Conservation (phyloP, 2,329 filamentous ascomycete species). For the Diaporthe sp. region DNA sequence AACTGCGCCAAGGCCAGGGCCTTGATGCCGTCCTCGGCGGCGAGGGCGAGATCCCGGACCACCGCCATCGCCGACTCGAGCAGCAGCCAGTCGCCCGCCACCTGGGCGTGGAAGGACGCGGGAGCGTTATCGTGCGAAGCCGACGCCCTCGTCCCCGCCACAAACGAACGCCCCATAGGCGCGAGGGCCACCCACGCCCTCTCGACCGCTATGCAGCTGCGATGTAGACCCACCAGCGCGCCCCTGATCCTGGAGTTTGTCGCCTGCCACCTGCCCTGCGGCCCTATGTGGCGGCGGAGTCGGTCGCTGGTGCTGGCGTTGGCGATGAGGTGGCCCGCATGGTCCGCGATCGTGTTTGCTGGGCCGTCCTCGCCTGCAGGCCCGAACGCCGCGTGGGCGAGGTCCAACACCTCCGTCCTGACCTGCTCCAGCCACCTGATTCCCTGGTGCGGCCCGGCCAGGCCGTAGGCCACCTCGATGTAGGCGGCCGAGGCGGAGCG, state of each 20-base stretch:
- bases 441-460: background rate
- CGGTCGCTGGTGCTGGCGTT: slow-evolving; percentile 3
- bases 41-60: background rate
- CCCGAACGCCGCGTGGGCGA: background rate
- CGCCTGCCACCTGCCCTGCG: background rate
- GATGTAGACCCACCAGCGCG: background rate
- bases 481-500: background rate
- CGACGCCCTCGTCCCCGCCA: background rate
- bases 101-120: background rate
- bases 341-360: background rate
- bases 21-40: background rate
- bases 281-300: background rate
- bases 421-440: background rate
- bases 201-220: background rate
- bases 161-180: background rate
- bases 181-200: background rate
- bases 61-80: background rate
- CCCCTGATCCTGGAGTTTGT: background rate
- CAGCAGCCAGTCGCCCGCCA: background rate
- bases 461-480: background rate
- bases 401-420: background rate
- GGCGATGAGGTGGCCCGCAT: background rate
- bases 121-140: background rate
- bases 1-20: background rate
- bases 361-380: background rate